Evolutionary conservation across 2,329 filamentous ascomycete genomes (phyloP).

Genomic region (Fusarium palustre): DNA sequence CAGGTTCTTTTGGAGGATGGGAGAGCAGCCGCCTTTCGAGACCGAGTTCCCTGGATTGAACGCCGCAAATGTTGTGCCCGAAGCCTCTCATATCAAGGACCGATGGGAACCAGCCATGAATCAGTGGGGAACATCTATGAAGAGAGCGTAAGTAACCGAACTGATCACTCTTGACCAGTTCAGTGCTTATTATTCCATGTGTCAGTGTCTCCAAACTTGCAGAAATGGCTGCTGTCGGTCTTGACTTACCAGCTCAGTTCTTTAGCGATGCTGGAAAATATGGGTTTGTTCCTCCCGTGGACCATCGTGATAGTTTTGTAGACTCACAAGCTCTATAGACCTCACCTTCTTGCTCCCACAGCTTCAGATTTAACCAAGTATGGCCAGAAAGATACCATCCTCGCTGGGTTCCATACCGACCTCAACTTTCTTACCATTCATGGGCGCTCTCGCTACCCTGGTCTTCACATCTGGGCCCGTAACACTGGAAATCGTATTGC

Average conservation of each 20-base stretch:
- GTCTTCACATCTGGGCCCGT: constrained; percentile 72
- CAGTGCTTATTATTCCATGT: not conserved
- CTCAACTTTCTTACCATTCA: constrained; percentile 75
- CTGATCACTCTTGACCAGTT: not conserved
- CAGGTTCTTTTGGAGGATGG: constrained; percentile 73
- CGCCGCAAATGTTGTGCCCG: constrained; percentile 65
- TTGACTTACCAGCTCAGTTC: constrained; percentile 63
- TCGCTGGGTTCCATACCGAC: constrained; percentile 73
- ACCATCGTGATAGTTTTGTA: not conserved
- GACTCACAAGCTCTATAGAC: constrained; percentile 51
- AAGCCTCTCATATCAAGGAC: constrained; percentile 60
- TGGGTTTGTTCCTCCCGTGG: constrained; percentile 54
- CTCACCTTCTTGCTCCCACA: constrained; percentile 70
- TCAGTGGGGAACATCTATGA: constrained; percentile 70
- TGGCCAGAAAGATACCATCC: constrained; percentile 66
- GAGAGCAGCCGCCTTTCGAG: constrained; percentile 63
- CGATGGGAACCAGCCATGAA: constrained; percentile 68
- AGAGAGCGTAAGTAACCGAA: constrained; percentile 62
- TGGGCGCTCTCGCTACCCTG: constrained; percentile 71
- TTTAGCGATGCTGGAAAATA: constrained; percentile 68
- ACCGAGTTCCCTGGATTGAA: constrained; percentile 68
- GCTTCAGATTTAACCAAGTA: constrained; percentile 68
- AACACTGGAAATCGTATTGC: constrained; percentile 70
- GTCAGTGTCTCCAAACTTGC: constrained; percentile 65
- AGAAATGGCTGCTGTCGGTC: constrained; percentile 68